A percentile compares a stretch with the other conserved stretches of the same genome.
Conservation (phyloP, 192 early-diverging fungal species). For the Funneliformis geosporum region DNA sequence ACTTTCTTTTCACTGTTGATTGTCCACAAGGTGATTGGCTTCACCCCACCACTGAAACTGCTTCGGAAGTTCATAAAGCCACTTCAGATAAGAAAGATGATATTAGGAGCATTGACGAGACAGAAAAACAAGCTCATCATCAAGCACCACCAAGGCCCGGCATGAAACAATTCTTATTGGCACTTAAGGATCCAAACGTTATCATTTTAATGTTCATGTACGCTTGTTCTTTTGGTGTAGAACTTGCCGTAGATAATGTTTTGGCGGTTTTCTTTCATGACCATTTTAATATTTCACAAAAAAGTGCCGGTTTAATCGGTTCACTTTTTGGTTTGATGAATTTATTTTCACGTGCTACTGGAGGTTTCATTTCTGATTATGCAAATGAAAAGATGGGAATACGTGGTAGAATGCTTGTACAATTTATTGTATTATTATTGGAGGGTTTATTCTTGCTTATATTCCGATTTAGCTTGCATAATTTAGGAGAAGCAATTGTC, state of each 20-base stretch:
- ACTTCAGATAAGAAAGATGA: conserved; percentile 37
- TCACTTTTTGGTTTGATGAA: conserved; percentile 69
- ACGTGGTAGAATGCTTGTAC: conserved; percentile 50
- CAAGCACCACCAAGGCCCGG: not conserved
- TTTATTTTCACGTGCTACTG: conserved; percentile 62
- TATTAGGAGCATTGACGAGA: conserved; percentile 49
- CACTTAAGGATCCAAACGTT: conserved; percentile 42
- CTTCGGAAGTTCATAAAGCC: conserved; percentile 33
- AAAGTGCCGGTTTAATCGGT: conserved; percentile 54
- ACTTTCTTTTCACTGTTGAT: conserved; percentile 46
- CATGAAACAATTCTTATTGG: not conserved
- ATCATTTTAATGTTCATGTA: conserved; percentile 58
- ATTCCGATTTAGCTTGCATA: conserved; percentile 43
- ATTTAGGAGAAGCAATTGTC: conserved; percentile 43
- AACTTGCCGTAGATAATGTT: conserved; percentile 61
- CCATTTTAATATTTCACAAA: conserved; percentile 46
- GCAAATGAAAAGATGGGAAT: conserved; percentile 38
- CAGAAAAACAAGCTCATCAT: not conserved
- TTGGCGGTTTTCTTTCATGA: conserved; percentile 51
- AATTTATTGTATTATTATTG: conserved; percentile 49
- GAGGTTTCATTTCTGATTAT: conserved; percentile 59
- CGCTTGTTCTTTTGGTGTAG: conserved; percentile 65
- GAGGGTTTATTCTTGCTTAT: conserved; percentile 53
- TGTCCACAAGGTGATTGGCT: conserved; percentile 43
- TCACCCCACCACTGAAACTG: not conserved